Percentiles rank a stretch among this genome's conserved stretches.
Evolutionary conservation across 208 protist genomes (phyloP).

Genomic region (Blechomonas ayalai): DNA sequence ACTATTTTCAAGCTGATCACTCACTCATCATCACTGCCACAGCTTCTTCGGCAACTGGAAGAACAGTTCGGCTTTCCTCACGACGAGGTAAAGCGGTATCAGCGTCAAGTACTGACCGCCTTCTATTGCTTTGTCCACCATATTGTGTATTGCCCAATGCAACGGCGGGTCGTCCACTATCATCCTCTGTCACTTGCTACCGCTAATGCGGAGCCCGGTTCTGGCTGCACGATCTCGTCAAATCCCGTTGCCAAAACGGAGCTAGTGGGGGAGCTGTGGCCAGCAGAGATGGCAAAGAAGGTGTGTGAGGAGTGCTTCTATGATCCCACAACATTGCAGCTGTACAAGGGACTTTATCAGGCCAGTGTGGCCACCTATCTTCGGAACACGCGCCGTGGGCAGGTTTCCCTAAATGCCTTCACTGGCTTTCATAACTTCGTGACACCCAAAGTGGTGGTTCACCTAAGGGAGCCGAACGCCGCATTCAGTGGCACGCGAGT

Average conservation of each 20-base stretch:
- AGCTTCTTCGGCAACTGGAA: conserved; percentile 36
- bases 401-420: conserved; percentile 47
- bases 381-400: conserved; percentile 31
- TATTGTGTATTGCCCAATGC: conserved; percentile 78
- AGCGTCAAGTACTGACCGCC: conserved; percentile 34
- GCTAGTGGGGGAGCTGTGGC: conserved; percentile 38
- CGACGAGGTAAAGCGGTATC: conserved; percentile 61
- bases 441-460: conserved; percentile 42
- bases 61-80: conserved; percentile 42
- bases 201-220: neutral
- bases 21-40: conserved; percentile 29
- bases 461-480: conserved; percentile 1
- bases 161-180: conserved; percentile 25
- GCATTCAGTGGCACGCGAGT: neutral
- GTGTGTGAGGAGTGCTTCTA: conserved; percentile 60
- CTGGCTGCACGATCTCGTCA: neutral
- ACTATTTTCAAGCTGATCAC: conserved; percentile 86
- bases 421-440: conserved; percentile 47
- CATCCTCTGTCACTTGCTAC: conserved; percentile 32
- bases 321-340: conserved; percentile 47
- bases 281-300: conserved; percentile 26
- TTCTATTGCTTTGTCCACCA: conserved; percentile 88
- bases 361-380: conserved; percentile 46
- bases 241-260: conserved; percentile 18
- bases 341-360: conserved; percentile 41